Base-by-base conservation (phyloP, 805 yeast genomes). In the Yamadazyma endophytica region DNA sequence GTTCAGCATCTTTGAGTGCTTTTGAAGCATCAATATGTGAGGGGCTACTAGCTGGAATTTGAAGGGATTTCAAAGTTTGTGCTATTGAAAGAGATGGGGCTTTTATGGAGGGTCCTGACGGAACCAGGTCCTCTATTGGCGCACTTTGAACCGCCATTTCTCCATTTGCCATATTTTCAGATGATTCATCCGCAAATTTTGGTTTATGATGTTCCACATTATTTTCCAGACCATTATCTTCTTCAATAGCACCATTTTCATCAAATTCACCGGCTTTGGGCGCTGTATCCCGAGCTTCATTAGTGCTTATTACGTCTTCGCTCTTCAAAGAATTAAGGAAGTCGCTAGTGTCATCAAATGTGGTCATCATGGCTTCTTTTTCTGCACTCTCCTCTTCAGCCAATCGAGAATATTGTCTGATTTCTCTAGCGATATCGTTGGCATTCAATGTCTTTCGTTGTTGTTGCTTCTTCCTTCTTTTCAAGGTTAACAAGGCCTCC, bases 291-390 rank as follows among this genome's bases (percentile, higher is more conserved):
- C 23, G 14, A 6, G 12, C 9, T 26, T 17, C 28, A 26, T 29
- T 11, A 20, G 25, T 13, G 9, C 30, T 15, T 22, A 24, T 5
- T 11, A 17, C 32, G 11, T 33, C 28, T 17, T 23, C 16, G 8
- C 1, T 17, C 9, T 28, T 31, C 13, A 59, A 39, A 4, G 47
- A 42, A 15, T 44, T 52, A 27, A 67, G 44, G 36, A 69, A 67
- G 19, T 66, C 73, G 17, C 52, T 50, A 1, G 71, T 70, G 15
- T 61, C 71, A 42, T 72, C 71, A 15, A 69, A 50, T 4, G 24
- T 21, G 5, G 31, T 38, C 5, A 21, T 33, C 38, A 37, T 40
- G 1, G 34, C 14, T 3, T 23, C 21, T 12, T 31, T 38, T 14
- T 47, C 50, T 23, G 36, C 13, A 6, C 36, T 36, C 16, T 43